Evolutionary conservation across 164 flowering plant species (phyloP).

Genomic region (Annona cherimola): DNA sequence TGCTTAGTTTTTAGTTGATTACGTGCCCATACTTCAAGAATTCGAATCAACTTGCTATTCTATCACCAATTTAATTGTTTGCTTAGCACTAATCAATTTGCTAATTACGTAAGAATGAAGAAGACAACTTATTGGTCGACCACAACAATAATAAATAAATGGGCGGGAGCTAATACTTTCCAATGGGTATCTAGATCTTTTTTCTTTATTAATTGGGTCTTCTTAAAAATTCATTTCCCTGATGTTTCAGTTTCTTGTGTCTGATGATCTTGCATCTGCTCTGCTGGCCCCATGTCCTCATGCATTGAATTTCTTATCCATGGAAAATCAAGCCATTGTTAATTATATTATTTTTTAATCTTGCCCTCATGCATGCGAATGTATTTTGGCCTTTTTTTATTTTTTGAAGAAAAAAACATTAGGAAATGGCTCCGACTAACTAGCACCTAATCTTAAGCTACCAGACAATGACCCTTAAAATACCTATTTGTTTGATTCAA

Average conservation of each 20-base stretch:
- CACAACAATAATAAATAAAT: too few relatives aligned
- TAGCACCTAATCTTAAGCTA: conserved; percentile 10
- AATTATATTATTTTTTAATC: neutral
- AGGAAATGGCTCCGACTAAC: neutral
- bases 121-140: neutral
- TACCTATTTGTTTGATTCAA: neutral
- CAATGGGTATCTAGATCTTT: neutral
- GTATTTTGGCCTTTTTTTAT: neutral
- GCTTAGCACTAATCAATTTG: neutral
- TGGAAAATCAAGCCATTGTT: neutral
- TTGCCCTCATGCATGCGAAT: neutral
- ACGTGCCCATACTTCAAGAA: neutral
- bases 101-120: too few relatives aligned
- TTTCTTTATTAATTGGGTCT: neutral
- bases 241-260: conserved; percentile 1
- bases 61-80: neutral
- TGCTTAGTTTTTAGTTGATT: too few relatives aligned
- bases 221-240: neutral
- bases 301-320: conserved; percentile 1
- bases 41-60: neutral
- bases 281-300: conserved; percentile 4
- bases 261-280: conserved; percentile 1
- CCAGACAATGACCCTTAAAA: conserved; percentile 8
- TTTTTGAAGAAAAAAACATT: neutral
- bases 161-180: neutral